Evolutionary conservation across 352 stramenopile genomes (phyloP).

Genomic region (Pythium insidiosum): DNA sequence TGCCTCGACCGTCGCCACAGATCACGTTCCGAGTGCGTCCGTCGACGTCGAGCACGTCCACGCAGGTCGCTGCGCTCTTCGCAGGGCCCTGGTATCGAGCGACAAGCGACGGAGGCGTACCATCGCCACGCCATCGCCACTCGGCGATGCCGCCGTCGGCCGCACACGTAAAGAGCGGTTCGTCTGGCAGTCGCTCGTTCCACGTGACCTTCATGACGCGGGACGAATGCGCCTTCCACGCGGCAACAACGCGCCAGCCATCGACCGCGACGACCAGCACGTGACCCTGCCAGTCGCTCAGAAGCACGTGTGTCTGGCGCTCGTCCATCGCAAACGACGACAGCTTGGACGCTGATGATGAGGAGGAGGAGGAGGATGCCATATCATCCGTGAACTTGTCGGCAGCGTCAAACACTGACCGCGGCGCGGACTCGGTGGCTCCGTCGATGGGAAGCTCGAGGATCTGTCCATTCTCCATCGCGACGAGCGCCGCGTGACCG

Average conservation of each 20-base stretch:
- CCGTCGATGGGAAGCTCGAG: conserved; percentile 30
- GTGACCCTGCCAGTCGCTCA: conserved; percentile 40
- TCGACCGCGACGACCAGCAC: conserved; percentile 41
- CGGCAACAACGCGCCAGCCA: conserved; percentile 18
- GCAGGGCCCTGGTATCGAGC: conserved; percentile 43
- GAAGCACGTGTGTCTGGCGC: conserved; percentile 30
- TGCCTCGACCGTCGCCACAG: conserved; percentile 67
- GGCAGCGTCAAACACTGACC: conserved; percentile 4
- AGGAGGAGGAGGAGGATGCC: no score
- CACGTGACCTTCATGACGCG: conserved; percentile 77
- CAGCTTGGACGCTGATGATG: conserved; percentile 7
- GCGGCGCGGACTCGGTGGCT: background rate
- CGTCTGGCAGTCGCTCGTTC: conserved; percentile 17
- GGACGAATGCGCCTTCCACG: conserved; percentile 42
- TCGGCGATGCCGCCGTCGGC: conserved; percentile 53
- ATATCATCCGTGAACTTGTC: no score
- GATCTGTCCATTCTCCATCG: conserved; percentile 53
- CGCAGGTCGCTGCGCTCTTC: conserved; percentile 42
- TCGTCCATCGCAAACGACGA: conserved; percentile 20
- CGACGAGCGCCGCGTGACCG: conserved; percentile 25
- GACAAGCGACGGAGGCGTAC: conserved; percentile 20
- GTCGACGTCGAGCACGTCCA: conserved; percentile 37
- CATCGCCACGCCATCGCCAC: conserved; percentile 23
- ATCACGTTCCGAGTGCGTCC: conserved; percentile 45
- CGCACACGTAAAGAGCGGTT: conserved; percentile 51